Evolutionary conservation across 1,284 basidiomycete genomes (phyloP).

Genomic region (Microbotryum violaceum): DNA sequence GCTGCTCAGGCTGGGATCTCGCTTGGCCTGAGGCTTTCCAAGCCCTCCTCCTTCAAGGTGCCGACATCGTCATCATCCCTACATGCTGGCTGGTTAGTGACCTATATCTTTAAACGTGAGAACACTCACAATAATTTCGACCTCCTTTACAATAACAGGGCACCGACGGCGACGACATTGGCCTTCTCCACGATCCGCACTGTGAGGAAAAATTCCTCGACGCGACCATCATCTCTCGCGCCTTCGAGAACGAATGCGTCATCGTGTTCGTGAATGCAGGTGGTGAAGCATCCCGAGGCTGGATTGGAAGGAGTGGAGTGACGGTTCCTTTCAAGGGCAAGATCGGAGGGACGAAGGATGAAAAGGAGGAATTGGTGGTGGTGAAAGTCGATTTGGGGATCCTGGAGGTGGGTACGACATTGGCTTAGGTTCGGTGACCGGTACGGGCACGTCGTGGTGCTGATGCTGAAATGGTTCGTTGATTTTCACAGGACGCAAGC

Average conservation of each 20-base stretch:
- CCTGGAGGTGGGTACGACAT: constrained; percentile 14
- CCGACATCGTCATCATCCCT: constrained; percentile 14
- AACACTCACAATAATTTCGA: constrained; percentile 3
- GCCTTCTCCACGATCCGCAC: constrained; percentile 11
- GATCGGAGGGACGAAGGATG: constrained; percentile 19
- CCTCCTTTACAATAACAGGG: background rate
- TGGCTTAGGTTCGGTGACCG: background rate
- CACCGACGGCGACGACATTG: constrained; percentile 10
- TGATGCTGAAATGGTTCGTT: background rate
- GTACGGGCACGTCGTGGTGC: no score
- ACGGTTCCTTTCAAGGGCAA: constrained; percentile 32
- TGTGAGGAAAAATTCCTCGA: constrained; percentile 29
- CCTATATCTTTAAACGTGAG: constrained; percentile 1
- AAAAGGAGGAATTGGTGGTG: constrained; percentile 30
- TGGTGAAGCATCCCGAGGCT: constrained; percentile 23
- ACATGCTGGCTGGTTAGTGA: constrained; percentile 9
- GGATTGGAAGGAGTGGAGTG: constrained; percentile 27
- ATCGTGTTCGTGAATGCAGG: constrained; percentile 29
- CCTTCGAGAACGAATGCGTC: constrained; percentile 33
- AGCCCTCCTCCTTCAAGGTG: constrained; percentile 24
- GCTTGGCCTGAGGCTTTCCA: constrained; percentile 32
- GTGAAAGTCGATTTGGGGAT: constrained; percentile 30
- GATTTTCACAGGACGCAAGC: constrained; percentile 26
- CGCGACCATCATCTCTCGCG: constrained; percentile 25
- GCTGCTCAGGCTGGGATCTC: constrained; percentile 26